A percentile compares a stretch with the other conserved stretches of the same genome.
phyloP scores from a whole-genome alignment of 75 land plant genomes.

The Adiantum capillusveneris region DNA sequence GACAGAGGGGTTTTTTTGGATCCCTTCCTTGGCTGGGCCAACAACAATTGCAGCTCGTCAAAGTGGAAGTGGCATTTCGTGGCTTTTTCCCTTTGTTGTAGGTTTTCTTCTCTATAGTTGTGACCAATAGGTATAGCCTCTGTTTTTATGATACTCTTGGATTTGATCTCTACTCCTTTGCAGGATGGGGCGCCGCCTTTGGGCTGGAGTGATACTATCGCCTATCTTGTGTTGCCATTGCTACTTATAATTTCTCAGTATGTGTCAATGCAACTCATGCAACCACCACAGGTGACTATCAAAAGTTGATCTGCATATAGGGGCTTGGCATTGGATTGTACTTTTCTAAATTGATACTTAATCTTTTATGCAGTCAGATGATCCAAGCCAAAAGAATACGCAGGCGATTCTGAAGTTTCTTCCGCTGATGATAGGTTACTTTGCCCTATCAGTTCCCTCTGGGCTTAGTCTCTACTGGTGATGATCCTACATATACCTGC shows the following conservation, averaged over 20 bases:
- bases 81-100: conserved; percentile 55
- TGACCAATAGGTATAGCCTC: not conserved
- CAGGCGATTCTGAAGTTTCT: conserved; percentile 71
- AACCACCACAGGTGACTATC: conserved; percentile 59
- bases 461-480: conserved; percentile 95
- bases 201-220: conserved; percentile 85
- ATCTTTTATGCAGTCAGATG: conserved; percentile 41
- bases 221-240: conserved; percentile 88
- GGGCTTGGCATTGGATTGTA: too few species aligned
- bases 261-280: conserved; percentile 91
- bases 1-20: conserved; percentile 58
- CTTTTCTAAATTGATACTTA: conserved; percentile 6
- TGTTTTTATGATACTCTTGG: not conserved
- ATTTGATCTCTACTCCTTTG: conserved; percentile 6
- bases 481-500: too few species aligned
- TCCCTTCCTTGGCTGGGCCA: conserved; percentile 52
- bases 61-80: conserved; percentile 45
- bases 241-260: conserved; percentile 75
- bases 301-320: not conserved
- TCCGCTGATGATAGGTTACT: conserved; percentile 95
- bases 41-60: conserved; percentile 41
- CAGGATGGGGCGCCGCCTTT: conserved; percentile 97
- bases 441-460: conserved; percentile 96
- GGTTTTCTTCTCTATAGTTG: not conserved
- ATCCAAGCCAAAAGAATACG: conserved; percentile 72